These are phyloP conservation scores for Mycena filopes DNA, from an alignment of 768 basidiomycete genomes.

Conservation along the genomic window DNA sequence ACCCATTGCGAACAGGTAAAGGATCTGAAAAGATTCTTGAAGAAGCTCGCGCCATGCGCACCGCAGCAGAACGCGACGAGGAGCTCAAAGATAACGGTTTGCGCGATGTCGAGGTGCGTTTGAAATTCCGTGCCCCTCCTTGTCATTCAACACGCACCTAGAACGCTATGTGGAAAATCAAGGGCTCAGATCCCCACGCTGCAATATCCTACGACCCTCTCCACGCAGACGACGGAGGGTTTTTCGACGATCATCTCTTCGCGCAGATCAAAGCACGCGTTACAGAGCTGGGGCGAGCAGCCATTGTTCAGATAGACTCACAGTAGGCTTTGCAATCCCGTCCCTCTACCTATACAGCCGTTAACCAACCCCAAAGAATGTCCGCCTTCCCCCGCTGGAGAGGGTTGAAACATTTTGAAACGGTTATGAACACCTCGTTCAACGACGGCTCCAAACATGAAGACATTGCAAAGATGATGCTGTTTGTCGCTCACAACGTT, in stretches of 20 bases:
- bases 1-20: constrained; percentile 27
- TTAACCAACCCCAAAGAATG: constrained; percentile 35
- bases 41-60: constrained; percentile 26
- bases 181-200: constrained; percentile 45
- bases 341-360: neutral
- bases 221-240: constrained; percentile 41
- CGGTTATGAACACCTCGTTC: constrained; percentile 39
- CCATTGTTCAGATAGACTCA: constrained; percentile 32
- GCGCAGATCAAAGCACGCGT: constrained; percentile 38
- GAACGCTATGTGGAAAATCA: constrained; percentile 54
- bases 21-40: constrained; percentile 29
- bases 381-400: constrained; percentile 44
- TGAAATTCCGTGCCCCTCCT: too few relatives aligned
- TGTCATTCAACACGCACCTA: too few relatives aligned
- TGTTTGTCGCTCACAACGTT: constrained; percentile 41
- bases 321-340: constrained; percentile 37
- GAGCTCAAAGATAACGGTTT: constrained; percentile 36
- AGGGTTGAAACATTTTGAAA: constrained; percentile 44
- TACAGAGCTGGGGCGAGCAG: constrained; percentile 18
- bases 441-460: constrained; percentile 47
- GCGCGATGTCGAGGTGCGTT: constrained; percentile 35
- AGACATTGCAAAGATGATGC: constrained; percentile 43
- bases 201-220: constrained; percentile 51
- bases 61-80: constrained; percentile 25
- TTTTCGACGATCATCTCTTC: constrained; percentile 42